Base-by-base conservation (phyloP, 495 filamentous ascomycete genomes). In the Penicillium malachiteum region DNA sequence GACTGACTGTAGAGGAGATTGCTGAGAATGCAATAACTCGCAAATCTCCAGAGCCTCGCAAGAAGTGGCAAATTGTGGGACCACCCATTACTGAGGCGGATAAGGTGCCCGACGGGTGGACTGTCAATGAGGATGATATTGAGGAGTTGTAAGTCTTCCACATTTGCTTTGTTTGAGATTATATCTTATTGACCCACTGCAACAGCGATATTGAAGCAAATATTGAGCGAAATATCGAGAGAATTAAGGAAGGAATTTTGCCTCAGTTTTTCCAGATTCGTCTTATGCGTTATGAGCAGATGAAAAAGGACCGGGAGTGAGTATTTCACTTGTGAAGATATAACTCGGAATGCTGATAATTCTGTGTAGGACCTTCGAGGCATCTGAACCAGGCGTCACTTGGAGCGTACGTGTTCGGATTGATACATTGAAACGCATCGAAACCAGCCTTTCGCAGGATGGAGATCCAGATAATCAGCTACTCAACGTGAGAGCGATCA, bases 211-310 rank as follows among this genome's bases (percentile, higher is more conserved):
- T 58, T 26, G 55, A 58, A 6, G 44, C 35, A 30, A 50, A 58
- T 16, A 52, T 58, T 21, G 30, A 37, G 12, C 33, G 55, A 38
- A 48, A 45, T n/a, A 10, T 41, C 3, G 49, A 48, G 16, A 53
- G 55, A 17, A 53, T 58, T 8, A 30, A 34, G 7, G 50, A 58
- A n/a, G 31, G 42, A 26, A 53, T 58, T 10, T 30, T 58, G 30
- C 50, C 50, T n/a, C 6, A 17, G 3, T 21, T 58, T 14, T 58
- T 53, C 32, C 5, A 53, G 11, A 2, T 10, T 2, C 37, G 49
- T 16, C 21, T 58, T 21, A 18, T 35, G 3, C 26, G n/a, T 1
- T 53, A 53, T n/a, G 11, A 40, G n/a, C 11, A 35, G 17, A 48
- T 13, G 38, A 48, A 34, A 14, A 14, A 11, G 3, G 30, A 35